Base-by-base conservation (phyloP, 2,329 filamentous ascomycete genomes). In the Onygenales sp. region DNA sequence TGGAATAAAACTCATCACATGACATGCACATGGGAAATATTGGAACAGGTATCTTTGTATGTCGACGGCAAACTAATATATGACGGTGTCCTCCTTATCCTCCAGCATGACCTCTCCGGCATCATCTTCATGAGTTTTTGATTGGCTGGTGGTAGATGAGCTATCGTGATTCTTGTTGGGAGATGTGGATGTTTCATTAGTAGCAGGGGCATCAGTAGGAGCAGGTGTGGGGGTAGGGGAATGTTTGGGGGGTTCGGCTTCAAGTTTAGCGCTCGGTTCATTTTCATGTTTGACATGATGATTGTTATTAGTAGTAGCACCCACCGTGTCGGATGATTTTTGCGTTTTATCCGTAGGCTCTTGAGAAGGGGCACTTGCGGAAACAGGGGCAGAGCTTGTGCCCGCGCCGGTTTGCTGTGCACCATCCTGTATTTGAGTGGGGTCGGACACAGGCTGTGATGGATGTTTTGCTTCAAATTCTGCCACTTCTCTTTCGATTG, bases 41-140 rank as follows among this genome's bases (percentile, higher is more conserved):
- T 10, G 13, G 36, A n/a, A 39, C 36, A n/a, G 36, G 9, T 39
- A 39, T 9, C 9, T 39, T 39, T n/a, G 36, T n/a, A 39, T 39
- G 36, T 39, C 36, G 36, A 39, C 9, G 36, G 36, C 9, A n/a
- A 39, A 39, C 47, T 55, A 95, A 74, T 95, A 95, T 55, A 95
- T 92, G 51, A 95, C 88, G 61, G 86, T 90, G 63, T 95, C 90
- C 73, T 96, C 90, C 56, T 89, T 88, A 52, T 86, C 87, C 68
- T 89, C 87, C 52, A 93, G 83, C 59, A 94, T 78, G 53, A 92
- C 84, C 63, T 91, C 87, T 51, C 83, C 86, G 49, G 80, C 78
- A 57, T 89, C 84, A 62, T 91, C 86, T 55, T 86, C 78, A 60
- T 79, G 65, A 54, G 76, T 63, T 63, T 71, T 72, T 63, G 70